These are phyloP conservation scores for Cladophialophora yegresii DNA, from an alignment of 2,329 filamentous ascomycete species.

Conservation along the genomic window DNA sequence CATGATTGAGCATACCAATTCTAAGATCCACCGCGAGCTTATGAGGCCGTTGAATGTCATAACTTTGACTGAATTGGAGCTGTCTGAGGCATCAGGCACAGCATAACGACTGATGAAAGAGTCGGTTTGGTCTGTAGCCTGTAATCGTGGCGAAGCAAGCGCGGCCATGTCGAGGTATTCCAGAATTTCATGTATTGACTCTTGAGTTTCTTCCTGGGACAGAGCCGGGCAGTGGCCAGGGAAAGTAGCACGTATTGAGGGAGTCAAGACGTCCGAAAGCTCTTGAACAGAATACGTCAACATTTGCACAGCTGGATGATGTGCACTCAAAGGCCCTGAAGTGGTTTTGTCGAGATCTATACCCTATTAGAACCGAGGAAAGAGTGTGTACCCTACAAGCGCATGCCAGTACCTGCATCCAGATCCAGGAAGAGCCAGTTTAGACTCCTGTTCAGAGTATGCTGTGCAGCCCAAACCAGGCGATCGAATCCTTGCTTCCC, in stretches of 20 bases:
- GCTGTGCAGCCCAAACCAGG: slow-evolving; percentile 74
- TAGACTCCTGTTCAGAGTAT: slow-evolving; percentile 63
- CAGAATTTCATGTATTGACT: slow-evolving; percentile 59
- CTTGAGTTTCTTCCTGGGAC: slow-evolving; percentile 57
- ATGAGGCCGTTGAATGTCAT: slow-evolving; percentile 49
- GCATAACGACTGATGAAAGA: slow-evolving; percentile 35
- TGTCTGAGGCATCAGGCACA: slow-evolving; percentile 40
- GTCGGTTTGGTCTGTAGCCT: slow-evolving; percentile 28
- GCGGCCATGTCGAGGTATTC: slow-evolving; percentile 65
- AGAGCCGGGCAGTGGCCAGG: neutral
- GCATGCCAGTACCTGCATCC: slow-evolving; percentile 3
- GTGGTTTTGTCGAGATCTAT: neutral
- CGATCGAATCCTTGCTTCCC: slow-evolving; percentile 83
- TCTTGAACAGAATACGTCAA: slow-evolving; percentile 37
- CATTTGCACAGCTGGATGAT: slow-evolving; percentile 44
- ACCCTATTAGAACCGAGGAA: neutral
- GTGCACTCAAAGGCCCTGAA: slow-evolving; percentile 15
- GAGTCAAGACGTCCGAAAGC: slow-evolving; percentile 37
- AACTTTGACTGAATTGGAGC: slow-evolving; percentile 41
- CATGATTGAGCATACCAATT: slow-evolving; percentile 38
- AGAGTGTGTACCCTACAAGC: neutral
- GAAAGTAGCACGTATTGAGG: slow-evolving; percentile 6
- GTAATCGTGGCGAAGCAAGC: slow-evolving; percentile 46
- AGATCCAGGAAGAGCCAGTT: slow-evolving; percentile 29
- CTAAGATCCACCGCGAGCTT: slow-evolving; percentile 44